Conservation (phyloP, 495 filamentous ascomycete species). For the Penicillium dipodomyicola region DNA sequence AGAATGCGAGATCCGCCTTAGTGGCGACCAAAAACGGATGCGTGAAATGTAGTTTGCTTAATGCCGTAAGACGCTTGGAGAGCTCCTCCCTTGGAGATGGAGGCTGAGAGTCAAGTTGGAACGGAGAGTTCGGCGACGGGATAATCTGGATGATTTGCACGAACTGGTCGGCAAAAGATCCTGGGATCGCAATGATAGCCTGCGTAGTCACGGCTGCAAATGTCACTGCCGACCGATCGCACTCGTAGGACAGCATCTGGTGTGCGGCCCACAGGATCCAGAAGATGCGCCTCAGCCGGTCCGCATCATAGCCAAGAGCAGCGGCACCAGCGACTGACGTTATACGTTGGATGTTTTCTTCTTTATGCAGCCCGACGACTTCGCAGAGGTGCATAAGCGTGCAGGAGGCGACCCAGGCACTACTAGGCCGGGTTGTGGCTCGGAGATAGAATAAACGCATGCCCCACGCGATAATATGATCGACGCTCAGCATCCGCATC, state of each 20-base stretch:
- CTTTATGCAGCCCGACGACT: slow-evolving; percentile 29
- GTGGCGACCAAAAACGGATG: slow-evolving; percentile 35
- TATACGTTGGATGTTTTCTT: slow-evolving; percentile 32
- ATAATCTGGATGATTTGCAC: slow-evolving; percentile 32
- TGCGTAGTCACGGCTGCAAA: slow-evolving; percentile 30
- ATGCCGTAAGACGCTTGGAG: slow-evolving; percentile 22
- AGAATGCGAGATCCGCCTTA: slow-evolving; percentile 33
- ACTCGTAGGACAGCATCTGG: slow-evolving; percentile 34
- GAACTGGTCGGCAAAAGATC: slow-evolving; percentile 32
- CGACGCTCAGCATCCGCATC: slow-evolving; percentile 28
- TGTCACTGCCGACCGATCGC: slow-evolving; percentile 28
- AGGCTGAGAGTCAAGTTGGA: slow-evolving; percentile 20
- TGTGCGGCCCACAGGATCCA: slow-evolving; percentile 37
- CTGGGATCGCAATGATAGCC: slow-evolving; percentile 18
- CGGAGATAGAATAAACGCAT: slow-evolving; percentile 36
- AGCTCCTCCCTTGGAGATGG: slow-evolving; percentile 24
- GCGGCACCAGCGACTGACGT: slow-evolving; percentile 24
- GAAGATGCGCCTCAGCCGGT: slow-evolving; percentile 33
- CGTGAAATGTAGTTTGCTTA: slow-evolving; percentile 15
- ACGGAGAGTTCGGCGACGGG: slow-evolving; percentile 30
- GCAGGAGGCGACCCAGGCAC: slow-evolving; percentile 40
- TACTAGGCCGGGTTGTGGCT: slow-evolving; percentile 33
- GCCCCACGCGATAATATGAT: slow-evolving; percentile 37
- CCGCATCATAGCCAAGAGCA: slow-evolving; percentile 27
- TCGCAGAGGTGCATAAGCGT: slow-evolving; percentile 36